Percentiles rank a stretch among this genome's conserved stretches.
Evolutionary conservation across 805 yeast species (phyloP).

Genomic region (Zygotorulaspora danielsina): DNA sequence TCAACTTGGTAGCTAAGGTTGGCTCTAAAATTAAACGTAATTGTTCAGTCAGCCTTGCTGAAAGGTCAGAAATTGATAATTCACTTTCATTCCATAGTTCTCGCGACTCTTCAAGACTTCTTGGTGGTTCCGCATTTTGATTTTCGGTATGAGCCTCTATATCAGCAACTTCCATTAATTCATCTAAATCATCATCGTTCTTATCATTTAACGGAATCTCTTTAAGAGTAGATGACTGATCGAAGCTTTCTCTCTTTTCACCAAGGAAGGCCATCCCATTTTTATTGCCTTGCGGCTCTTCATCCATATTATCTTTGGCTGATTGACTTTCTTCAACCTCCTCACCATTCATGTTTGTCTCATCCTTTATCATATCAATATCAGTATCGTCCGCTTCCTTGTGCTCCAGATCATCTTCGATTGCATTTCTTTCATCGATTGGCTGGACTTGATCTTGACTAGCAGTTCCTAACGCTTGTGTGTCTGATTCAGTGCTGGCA

Average conservation of each 20-base stretch:
- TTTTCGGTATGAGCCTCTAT: conserved; percentile 32
- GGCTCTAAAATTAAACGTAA: conserved; percentile 90
- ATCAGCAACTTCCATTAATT: conserved; percentile 34
- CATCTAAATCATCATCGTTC: conserved; percentile 32
- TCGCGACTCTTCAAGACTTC: conserved; percentile 62
- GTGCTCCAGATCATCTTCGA: conserved; percentile 61
- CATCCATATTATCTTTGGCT: conserved; percentile 21
- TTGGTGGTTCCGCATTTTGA: conserved; percentile 39
- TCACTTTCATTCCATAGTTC: conserved; percentile 82
- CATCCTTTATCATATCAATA: conserved; percentile 35
- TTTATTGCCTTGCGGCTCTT: conserved; percentile 35
- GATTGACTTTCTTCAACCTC: conserved; percentile 9
- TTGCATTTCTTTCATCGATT: conserved; percentile 75
- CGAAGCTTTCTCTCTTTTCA: conserved; percentile 36
- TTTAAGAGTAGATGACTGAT: conserved; percentile 19
- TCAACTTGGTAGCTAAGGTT: conserved; percentile 88
- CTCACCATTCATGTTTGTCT: conserved; percentile 30
- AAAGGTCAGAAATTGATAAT: conserved; percentile 76
- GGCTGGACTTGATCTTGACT: conserved; percentile 71
- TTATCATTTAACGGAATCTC: conserved; percentile 21
- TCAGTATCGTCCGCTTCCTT: conserved; percentile 34
- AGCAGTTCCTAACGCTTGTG: conserved; percentile 93
- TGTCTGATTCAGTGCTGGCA: conserved; percentile 68
- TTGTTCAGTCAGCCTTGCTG: conserved; percentile 88
- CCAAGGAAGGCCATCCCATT: conserved; percentile 49